Evolutionary conservation across 2,329 filamentous ascomycete species (phyloP).

Genomic region (Penicillium sp.): DNA sequence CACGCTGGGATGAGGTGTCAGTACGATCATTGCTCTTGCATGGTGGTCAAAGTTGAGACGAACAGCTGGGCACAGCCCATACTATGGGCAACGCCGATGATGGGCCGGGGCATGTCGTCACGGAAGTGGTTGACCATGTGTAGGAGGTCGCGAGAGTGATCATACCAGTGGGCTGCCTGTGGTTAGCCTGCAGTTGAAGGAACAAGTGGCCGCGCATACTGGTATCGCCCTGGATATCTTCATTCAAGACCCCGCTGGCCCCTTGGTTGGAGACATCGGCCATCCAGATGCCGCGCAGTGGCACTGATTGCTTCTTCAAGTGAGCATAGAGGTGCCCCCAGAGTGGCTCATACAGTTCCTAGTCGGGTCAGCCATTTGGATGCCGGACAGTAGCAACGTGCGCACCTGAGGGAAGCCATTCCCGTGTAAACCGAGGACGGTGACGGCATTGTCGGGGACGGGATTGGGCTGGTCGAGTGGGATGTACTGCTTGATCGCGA

Average conservation of each 20-base stretch:
- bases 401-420: slow-evolving; percentile 12
- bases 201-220: slow-evolving; percentile 6
- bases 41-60: not conserved
- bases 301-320: slow-evolving; percentile 55
- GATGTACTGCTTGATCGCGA: slow-evolving; percentile 58
- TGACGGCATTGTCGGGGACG: slow-evolving; percentile 44
- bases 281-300: slow-evolving; percentile 75
- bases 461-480: slow-evolving; percentile 46
- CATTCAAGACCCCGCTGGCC: slow-evolving; percentile 69
- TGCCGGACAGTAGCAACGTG: not conserved
- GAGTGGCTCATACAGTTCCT: slow-evolving; percentile 73
- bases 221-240: slow-evolving; percentile 69
- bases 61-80: slow-evolving; percentile 69
- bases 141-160: not conserved
- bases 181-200: not conserved
- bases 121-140: not conserved
- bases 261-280: slow-evolving; percentile 77
- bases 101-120: not conserved
- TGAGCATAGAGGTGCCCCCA: slow-evolving; percentile 70
- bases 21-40: not conserved
- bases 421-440: slow-evolving; percentile 17
- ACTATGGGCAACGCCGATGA: not conserved
- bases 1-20: slow-evolving; percentile 42
- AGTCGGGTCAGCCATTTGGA: not conserved
- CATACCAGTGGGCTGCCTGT: not conserved